Evolutionary conservation across 2,329 filamentous ascomycete species (phyloP), one percentile per base, ranked within the genome.

Genomic region (Xylariaceae sp.): DNA sequence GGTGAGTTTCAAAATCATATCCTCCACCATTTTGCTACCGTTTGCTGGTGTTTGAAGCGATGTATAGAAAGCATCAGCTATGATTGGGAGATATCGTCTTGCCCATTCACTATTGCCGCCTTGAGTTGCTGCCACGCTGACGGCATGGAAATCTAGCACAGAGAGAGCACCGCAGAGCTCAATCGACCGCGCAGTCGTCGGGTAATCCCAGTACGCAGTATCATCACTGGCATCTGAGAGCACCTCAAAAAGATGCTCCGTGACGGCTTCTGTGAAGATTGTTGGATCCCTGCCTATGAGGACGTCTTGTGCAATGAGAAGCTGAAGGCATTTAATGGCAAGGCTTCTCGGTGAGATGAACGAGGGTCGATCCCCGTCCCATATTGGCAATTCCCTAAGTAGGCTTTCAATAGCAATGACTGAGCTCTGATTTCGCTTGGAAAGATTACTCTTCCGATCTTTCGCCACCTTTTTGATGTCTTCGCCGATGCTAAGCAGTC

Each of bases 371-470:
- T 76, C 72, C 1, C 81, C 78, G 39, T 82, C 79, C 89, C 89
- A 94, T 1, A 89, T 73, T 0, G 79, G 71, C 31, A 85, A 76
- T 21, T 79, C 74, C 44, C 81, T 71, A 3, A 91, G 67, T 3
- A 76, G 73, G 1, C 74, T 71, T 56, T 86, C 84, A 37, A 91
- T 78, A 0, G 79, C 76, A 6, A 73, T 64, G 6, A 93, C 69
- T 0, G 83, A 78, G 14, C 75, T 77, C 65, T 87, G 86, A 9
- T 82, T 84, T 26, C 84, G 79, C 67, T 82, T 88, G 0, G 91
- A 88, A 69, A 93, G 79, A 63, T 92, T 92, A 55, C 76, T 84
- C 62, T 84, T 83, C 28, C 87, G 83, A 33, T 90, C 87, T 59
- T 82, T 84, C 0, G 83, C 82, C n/a, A 91, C 72, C 16, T 75